A percentile compares a stretch with the other conserved stretches of the same genome.
These are phyloP conservation scores for Monosporozyma unispora DNA, from an alignment of 805 yeast species.

Conservation along the genomic window DNA sequence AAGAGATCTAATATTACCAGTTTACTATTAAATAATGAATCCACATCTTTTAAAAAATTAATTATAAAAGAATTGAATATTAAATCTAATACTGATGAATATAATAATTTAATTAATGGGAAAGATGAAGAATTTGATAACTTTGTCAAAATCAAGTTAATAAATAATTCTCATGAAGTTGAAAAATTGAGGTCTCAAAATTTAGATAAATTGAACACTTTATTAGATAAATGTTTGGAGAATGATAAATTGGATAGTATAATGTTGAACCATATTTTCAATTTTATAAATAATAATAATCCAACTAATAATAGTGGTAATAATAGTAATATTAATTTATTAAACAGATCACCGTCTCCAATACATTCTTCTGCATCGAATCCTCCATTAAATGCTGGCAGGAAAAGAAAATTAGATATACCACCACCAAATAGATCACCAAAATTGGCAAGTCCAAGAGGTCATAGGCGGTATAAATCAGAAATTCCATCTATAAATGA, in stretches of 20 bases:
- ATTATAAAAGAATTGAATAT: neutral
- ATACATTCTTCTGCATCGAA: neutral
- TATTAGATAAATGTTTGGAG: conserved; percentile 15
- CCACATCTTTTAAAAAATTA: neutral
- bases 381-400: neutral
- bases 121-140: conserved; percentile 8
- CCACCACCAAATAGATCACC: neutral
- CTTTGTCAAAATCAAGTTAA: conserved; percentile 13
- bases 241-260: conserved; percentile 13
- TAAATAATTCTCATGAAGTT: conserved; percentile 12
- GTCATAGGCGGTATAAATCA: conserved; percentile 10
- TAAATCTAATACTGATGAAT: neutral
- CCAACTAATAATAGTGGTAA: neutral
- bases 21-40: neutral
- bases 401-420: conserved; percentile 4
- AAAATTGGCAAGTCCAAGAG: conserved; percentile 10
- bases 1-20: neutral
- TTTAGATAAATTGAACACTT: conserved; percentile 11
- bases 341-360: conserved; percentile 7
- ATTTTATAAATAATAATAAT: conserved; percentile 1
- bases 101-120: neutral
- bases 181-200: conserved; percentile 17
- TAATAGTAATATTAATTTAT: neutral
- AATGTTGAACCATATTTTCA: conserved; percentile 11
- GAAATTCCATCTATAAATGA: conserved; percentile 11